A percentile compares a stretch with the other conserved stretches of the same genome.
Evolutionary conservation across 768 basidiomycete genomes (phyloP).

Genomic region (Sporobolomyces phaffii): DNA sequence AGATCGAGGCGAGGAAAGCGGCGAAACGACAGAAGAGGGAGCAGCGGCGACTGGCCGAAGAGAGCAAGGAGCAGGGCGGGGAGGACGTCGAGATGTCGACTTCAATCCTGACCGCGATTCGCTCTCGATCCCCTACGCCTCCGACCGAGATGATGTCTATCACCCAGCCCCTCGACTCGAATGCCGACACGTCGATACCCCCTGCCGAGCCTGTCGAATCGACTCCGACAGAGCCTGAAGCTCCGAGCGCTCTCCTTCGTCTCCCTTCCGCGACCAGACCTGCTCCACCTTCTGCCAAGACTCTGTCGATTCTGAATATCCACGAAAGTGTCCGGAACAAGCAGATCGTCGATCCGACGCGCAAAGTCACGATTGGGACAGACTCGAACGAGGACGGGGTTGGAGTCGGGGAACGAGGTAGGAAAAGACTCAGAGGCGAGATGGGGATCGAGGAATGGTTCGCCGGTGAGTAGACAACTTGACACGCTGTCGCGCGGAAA

Average conservation of each 20-base stretch:
- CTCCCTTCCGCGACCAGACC: conserved; percentile 67
- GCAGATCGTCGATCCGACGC: conserved; percentile 59
- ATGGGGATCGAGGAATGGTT: conserved; percentile 81
- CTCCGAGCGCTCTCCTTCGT: conserved; percentile 53
- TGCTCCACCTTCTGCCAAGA: conserved; percentile 61
- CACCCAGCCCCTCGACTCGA: conserved; percentile 8
- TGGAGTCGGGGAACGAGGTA: conserved; percentile 58
- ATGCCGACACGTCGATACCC: conserved; percentile 11
- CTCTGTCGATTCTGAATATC: conserved; percentile 70
- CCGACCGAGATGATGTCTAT: background rate
- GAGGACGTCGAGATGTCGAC: conserved; percentile 39
- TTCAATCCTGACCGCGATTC: conserved; percentile 17
- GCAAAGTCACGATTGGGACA: conserved; percentile 51
- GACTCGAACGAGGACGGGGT: conserved; percentile 47
- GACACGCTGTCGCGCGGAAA: too few relatives aligned
- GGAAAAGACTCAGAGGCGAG: conserved; percentile 59
- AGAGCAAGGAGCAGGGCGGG: background rate
- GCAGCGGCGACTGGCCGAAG: conserved; percentile 17
- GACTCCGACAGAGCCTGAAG: conserved; percentile 41
- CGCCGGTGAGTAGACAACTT: conserved; percentile 58
- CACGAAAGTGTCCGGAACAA: conserved; percentile 67
- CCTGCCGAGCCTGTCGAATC: conserved; percentile 19
- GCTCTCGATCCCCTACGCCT: background rate
- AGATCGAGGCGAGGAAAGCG: conserved; percentile 22
- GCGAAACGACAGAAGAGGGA: conserved; percentile 25